Percentiles rank a stretch among this genome's conserved stretches.
Evolutionary conservation across 1,284 basidiomycete species (phyloP).

Genomic region (Erythrobasidium hasegawianum): DNA sequence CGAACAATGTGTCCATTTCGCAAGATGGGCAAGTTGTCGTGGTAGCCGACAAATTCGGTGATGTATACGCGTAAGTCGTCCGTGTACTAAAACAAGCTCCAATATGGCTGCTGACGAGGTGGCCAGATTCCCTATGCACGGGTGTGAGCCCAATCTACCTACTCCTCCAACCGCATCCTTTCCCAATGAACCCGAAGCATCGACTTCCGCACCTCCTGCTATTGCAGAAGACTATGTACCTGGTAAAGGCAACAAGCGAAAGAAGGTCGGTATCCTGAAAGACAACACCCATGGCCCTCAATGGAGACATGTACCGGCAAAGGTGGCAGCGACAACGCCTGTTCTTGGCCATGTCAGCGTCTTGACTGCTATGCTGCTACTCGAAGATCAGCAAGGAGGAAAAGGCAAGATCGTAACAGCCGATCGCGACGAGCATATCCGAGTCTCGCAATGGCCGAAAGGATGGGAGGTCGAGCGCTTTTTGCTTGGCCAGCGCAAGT

Average conservation of each 20-base stretch:
- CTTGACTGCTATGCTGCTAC: conserved; percentile 67
- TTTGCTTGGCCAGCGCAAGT: conserved; percentile 79
- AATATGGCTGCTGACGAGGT: not conserved
- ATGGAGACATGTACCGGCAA: conserved; percentile 50
- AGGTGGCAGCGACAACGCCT: conserved; percentile 49
- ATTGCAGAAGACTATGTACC: conserved; percentile 1
- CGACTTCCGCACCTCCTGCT: conserved; percentile 3
- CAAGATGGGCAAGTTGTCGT: conserved; percentile 60
- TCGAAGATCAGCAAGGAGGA: conserved; percentile 55
- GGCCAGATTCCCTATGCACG: conserved; percentile 22
- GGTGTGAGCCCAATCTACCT: conserved; percentile 6
- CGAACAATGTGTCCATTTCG: conserved; percentile 63
- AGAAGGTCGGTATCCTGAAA: conserved; percentile 12
- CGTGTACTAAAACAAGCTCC: not conserved
- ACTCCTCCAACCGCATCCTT: conserved; percentile 11
- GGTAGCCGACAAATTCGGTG: conserved; percentile 80
- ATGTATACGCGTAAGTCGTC: conserved; percentile 65
- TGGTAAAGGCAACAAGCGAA: conserved; percentile 1
- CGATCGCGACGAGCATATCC: conserved; percentile 87
- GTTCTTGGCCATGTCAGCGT: conserved; percentile 82
- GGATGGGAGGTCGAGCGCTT: conserved; percentile 77
- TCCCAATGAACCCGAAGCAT: conserved; percentile 7
- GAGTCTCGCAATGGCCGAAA: conserved; percentile 81
- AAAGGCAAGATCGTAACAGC: conserved; percentile 68
- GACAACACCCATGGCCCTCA: conserved; percentile 19